phyloP scores from a whole-genome alignment of 2,329 filamentous ascomycete genomes.

The Xylariaceae sp. region DNA sequence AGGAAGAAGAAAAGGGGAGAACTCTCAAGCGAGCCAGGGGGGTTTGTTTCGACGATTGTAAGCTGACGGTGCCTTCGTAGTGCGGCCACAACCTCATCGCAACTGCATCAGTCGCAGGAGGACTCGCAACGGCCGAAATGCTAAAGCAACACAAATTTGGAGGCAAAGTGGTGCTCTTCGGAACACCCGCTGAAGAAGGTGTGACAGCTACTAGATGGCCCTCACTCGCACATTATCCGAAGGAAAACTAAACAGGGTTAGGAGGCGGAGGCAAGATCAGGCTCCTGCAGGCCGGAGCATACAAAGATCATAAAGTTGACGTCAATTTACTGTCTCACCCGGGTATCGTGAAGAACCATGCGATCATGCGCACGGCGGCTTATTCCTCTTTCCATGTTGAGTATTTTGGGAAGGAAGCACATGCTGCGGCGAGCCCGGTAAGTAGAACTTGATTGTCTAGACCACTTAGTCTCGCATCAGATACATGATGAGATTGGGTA shows the following conservation, averaged over 20 bases:
- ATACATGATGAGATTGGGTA: too few species aligned
- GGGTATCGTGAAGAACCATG: constrained; percentile 39
- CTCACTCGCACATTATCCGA: background rate
- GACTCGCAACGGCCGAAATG: constrained; percentile 43
- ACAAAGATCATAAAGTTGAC: constrained; percentile 35
- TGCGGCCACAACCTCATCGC: constrained; percentile 55
- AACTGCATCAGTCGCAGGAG: constrained; percentile 43
- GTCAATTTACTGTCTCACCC: constrained; percentile 41
- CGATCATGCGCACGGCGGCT: constrained; percentile 49
- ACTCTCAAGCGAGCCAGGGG: too few species aligned
- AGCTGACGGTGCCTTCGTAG: too few species aligned
- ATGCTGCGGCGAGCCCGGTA: constrained; percentile 49
- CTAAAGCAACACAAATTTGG: constrained; percentile 38
- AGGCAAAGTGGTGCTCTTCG: constrained; percentile 44
- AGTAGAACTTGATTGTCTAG: too few species aligned
- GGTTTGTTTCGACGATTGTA: too few species aligned
- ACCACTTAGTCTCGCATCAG: too few species aligned
- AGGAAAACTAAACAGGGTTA: constrained; percentile 6
- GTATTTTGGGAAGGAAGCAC: constrained; percentile 52
- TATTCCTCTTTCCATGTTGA: constrained; percentile 46
- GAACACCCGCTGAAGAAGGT: constrained; percentile 53
- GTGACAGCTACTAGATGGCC: background rate
- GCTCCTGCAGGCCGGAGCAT: constrained; percentile 42
- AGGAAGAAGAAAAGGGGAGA: too few species aligned
- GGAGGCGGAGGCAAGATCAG: constrained; percentile 48